These are phyloP conservation scores for Sugiyamaella floridensis DNA, from an alignment of 805 yeast species.

Conservation along the genomic window DNA sequence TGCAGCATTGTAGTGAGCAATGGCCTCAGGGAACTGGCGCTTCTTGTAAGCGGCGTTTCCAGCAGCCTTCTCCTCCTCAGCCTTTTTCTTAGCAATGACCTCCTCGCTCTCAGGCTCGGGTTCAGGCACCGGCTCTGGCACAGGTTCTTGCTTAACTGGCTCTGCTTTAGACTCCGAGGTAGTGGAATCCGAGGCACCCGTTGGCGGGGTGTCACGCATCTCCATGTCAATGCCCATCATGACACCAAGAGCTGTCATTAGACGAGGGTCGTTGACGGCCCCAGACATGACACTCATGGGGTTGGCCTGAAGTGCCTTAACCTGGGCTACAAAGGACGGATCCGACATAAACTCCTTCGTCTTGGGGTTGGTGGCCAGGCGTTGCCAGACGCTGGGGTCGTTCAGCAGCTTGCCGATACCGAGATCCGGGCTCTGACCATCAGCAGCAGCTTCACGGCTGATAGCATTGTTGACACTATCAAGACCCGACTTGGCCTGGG, in stretches of 20 bases:
- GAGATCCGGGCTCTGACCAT: conserved; percentile 51
- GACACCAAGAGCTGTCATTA: conserved; percentile 83
- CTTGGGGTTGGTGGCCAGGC: conserved; percentile 75
- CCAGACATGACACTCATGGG: conserved; percentile 70
- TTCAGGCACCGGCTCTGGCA: conserved; percentile 25
- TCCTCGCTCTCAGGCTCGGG: conserved; percentile 32
- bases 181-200: conserved; percentile 10
- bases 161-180: conserved; percentile 12
- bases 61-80: conserved; percentile 60
- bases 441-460: conserved; percentile 37
- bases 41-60: conserved; percentile 85
- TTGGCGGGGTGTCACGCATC: conserved; percentile 19
- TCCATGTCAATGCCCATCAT: conserved; percentile 62
- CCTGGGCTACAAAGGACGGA: conserved; percentile 70
- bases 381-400: conserved; percentile 72
- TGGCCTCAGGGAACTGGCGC: conserved; percentile 88
- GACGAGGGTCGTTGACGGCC: conserved; percentile 71
- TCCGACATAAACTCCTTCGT: conserved; percentile 83
- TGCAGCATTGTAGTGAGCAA: conserved; percentile 76
- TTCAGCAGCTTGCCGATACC: conserved; percentile 73
- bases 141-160: conserved; percentile 18
- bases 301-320: conserved; percentile 46
- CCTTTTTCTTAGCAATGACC: conserved; percentile 31
- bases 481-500: conserved; percentile 82
- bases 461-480: conserved; percentile 60